Evolutionary conservation across 129 eudicot species (phyloP).

Genomic region (Tagetes erecta): DNA sequence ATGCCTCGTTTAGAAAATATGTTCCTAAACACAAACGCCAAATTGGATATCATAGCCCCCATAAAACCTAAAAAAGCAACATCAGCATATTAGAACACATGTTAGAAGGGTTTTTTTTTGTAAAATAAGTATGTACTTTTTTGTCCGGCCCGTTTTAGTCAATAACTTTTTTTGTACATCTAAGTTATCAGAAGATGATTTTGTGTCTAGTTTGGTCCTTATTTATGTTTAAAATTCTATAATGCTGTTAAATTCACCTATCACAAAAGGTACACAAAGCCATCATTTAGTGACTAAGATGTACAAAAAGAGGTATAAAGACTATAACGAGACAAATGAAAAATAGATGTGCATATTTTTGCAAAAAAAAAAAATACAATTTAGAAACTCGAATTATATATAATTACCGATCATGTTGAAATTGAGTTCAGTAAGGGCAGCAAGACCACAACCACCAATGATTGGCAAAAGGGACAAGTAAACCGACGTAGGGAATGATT

Average conservation of each 20-base stretch:
- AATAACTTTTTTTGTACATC: neutral
- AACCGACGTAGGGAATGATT: conserved; percentile 53
- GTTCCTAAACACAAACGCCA: conserved; percentile 73
- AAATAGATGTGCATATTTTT: neutral
- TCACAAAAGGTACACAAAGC: neutral
- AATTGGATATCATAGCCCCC: conserved; percentile 74
- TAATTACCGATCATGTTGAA: conserved; percentile 58
- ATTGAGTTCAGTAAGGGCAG: conserved; percentile 74
- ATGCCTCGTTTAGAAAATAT: conserved; percentile 71
- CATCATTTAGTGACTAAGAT: neutral
- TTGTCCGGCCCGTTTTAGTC: neutral
- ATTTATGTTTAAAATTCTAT: neutral
- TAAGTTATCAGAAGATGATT: neutral
- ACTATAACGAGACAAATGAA: neutral
- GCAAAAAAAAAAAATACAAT: neutral
- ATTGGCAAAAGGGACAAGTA: conserved; percentile 66
- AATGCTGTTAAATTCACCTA: neutral
- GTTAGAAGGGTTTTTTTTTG: neutral
- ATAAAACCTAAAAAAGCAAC: conserved; percentile 46
- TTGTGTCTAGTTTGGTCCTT: neutral
- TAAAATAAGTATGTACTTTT: neutral
- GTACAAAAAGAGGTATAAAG: neutral
- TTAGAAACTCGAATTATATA: neutral
- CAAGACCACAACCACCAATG: conserved; percentile 76
- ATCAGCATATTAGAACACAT: conserved; percentile 8